These are phyloP conservation scores for Hippophae gyantsensis DNA, from an alignment of 306 rosid species.

Conservation along the genomic window DNA sequence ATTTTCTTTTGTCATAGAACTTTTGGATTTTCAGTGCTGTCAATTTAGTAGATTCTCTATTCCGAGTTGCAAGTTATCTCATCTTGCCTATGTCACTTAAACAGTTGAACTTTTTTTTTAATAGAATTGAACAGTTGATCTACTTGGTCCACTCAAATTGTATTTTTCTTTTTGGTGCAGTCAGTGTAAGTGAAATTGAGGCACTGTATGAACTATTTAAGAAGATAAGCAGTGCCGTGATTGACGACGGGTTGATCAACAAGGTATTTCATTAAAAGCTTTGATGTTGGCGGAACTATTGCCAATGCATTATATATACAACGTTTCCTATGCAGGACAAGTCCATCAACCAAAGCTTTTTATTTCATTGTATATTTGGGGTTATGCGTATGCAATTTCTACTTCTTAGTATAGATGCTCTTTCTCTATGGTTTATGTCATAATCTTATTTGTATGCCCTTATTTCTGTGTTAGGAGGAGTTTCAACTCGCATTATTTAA, in stretches of 20 bases:
- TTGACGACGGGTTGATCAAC: constrained; percentile 92
- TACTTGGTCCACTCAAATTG: constrained; percentile 3
- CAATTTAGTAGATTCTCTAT: background rate
- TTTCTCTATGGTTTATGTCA: background rate
- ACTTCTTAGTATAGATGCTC: background rate
- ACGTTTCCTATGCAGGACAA: background rate
- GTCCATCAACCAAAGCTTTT: background rate
- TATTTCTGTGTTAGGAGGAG: constrained; percentile 61
- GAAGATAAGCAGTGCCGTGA: constrained; percentile 94
- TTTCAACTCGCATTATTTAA: constrained; percentile 93
- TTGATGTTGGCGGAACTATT: constrained; percentile 6
- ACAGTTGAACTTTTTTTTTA: background rate
- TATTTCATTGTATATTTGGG: background rate
- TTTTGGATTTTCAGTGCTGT: background rate
- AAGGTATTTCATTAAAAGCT: constrained; percentile 44
- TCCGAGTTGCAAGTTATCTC: too few species aligned
- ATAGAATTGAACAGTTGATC: background rate
- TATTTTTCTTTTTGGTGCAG: constrained; percentile 34
- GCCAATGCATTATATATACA: background rate
- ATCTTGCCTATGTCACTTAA: background rate
- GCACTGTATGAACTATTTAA: constrained; percentile 96
- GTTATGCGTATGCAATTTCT: background rate
- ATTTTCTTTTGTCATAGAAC: background rate
- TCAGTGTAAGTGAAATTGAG: constrained; percentile 96
- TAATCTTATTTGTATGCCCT: background rate